Percentiles rank a stretch among this genome's conserved stretches.
Evolutionary conservation across 805 yeast species (phyloP).

Genomic region (Grigorovia humatica): DNA sequence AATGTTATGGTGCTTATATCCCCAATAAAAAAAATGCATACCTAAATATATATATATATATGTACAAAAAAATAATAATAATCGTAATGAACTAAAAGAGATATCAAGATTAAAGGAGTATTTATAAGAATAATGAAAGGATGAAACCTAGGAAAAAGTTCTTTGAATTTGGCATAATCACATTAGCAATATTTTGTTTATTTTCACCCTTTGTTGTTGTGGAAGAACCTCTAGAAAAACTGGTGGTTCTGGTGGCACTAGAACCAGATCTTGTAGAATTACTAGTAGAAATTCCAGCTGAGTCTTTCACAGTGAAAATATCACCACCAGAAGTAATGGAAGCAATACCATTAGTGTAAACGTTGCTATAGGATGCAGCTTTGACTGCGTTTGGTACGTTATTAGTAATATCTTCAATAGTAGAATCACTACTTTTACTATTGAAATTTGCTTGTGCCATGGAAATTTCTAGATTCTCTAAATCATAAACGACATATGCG

Average conservation of each 20-base stretch:
- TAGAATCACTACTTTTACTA: constrained; percentile 20
- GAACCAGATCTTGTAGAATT: constrained; percentile 10
- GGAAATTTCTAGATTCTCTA: constrained; percentile 36
- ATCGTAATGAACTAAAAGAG: too few species aligned
- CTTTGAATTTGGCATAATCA: neutral
- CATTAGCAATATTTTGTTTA: neutral
- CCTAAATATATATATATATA: neutral
- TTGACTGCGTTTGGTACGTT: constrained; percentile 40
- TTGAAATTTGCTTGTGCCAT: constrained; percentile 36
- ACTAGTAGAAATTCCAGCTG: neutral
- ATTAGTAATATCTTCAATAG: constrained; percentile 37
- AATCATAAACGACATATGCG: constrained; percentile 49
- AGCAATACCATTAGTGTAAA: constrained; percentile 25
- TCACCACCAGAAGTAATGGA: constrained; percentile 17
- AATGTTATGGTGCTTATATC: too few species aligned
- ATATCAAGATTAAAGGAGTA: too few species aligned
- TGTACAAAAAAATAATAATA: too few species aligned
- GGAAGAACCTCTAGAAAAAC: neutral
- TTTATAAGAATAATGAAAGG: neutral
- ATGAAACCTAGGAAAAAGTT: neutral
- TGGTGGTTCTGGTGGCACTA: neutral
- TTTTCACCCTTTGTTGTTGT: neutral
- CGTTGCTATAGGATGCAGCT: constrained; percentile 36
- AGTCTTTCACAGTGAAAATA: constrained; percentile 12
- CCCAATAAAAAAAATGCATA: neutral